Evolutionary conservation across 1,284 basidiomycete genomes (phyloP).

Genomic region (Trichosporon ovoides): DNA sequence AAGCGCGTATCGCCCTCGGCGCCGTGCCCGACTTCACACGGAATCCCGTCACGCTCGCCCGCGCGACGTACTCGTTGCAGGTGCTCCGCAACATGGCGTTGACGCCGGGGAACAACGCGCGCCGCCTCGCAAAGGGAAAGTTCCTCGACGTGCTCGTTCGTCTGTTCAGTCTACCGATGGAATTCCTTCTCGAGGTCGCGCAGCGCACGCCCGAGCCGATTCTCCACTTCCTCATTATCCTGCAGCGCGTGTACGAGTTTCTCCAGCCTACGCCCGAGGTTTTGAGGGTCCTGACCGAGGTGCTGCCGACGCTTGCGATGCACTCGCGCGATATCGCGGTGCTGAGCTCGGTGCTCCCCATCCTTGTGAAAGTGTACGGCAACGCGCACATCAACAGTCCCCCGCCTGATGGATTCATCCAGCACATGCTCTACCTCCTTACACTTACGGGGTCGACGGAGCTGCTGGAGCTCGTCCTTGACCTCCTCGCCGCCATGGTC

Average conservation of each 20-base stretch:
- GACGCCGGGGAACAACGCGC: slow-evolving; percentile 32
- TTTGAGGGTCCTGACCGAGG: slow-evolving; percentile 18
- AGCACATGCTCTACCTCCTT: slow-evolving; percentile 34
- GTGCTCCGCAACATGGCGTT: slow-evolving; percentile 41
- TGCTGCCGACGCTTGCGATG: slow-evolving; percentile 33
- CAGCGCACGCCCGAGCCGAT: slow-evolving; percentile 34
- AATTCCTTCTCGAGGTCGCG: slow-evolving; percentile 32
- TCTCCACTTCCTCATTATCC: slow-evolving; percentile 34
- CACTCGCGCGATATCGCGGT: slow-evolving; percentile 37
- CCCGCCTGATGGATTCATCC: slow-evolving; percentile 26
- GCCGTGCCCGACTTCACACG: slow-evolving; percentile 31
- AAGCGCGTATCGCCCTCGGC: slow-evolving; percentile 20
- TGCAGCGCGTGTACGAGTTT: slow-evolving; percentile 29
- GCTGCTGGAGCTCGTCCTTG: slow-evolving; percentile 37
- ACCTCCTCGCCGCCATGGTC: slow-evolving; percentile 38
- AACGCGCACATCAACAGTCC: background rate
- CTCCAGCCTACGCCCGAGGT: slow-evolving; percentile 13
- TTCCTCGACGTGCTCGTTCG: slow-evolving; percentile 29
- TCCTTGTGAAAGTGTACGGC: slow-evolving; percentile 25
- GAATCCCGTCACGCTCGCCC: slow-evolving; percentile 22
- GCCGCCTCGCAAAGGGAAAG: slow-evolving; percentile 22
- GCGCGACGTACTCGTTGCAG: slow-evolving; percentile 37
- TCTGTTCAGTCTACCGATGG: slow-evolving; percentile 35
- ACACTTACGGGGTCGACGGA: slow-evolving; percentile 25
- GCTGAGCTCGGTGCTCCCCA: slow-evolving; percentile 30